Evolutionary conservation across 768 basidiomycete species (phyloP).

Genomic region (Lentinus tigrinus): DNA sequence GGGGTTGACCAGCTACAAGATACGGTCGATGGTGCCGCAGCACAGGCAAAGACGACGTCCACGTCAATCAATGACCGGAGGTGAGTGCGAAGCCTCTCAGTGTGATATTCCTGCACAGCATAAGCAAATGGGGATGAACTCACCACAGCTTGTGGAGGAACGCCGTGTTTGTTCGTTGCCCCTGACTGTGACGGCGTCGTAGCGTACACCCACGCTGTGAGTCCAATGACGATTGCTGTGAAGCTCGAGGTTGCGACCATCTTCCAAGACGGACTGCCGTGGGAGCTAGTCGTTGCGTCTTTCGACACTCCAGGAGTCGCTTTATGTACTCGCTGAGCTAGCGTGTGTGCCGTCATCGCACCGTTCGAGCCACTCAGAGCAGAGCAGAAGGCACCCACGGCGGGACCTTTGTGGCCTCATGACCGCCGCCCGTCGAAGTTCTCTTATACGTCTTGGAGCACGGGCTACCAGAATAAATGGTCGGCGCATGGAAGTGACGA

Average conservation of each 20-base stretch:
- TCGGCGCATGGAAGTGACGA: too few species aligned
- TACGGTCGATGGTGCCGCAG: background rate
- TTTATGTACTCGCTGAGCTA: slow-evolving; percentile 2
- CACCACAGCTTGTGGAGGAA: slow-evolving; percentile 17
- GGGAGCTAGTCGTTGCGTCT: background rate
- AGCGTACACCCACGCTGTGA: slow-evolving; percentile 8
- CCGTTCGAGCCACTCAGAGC: background rate
- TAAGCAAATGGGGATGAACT: background rate
- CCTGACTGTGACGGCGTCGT: background rate
- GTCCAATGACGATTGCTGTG: background rate
- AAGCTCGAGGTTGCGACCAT: slow-evolving; percentile 6
- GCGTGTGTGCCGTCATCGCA: slow-evolving; percentile 5
- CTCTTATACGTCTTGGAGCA: background rate
- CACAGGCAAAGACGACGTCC: background rate
- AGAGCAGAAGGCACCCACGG: slow-evolving; percentile 2
- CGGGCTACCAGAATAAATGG: background rate
- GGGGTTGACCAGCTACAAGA: slow-evolving; percentile 49
- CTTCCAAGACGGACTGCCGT: background rate
- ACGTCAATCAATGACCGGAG: background rate
- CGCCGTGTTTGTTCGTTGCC: background rate
- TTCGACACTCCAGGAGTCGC: background rate
- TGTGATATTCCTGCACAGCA: background rate
- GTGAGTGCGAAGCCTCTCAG: background rate
- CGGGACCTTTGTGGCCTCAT: slow-evolving; percentile 11
- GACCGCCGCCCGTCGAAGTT: background rate